These are phyloP conservation scores for Tephrocybe sp. DNA, from an alignment of 768 basidiomycete species.

Conservation along the genomic window DNA sequence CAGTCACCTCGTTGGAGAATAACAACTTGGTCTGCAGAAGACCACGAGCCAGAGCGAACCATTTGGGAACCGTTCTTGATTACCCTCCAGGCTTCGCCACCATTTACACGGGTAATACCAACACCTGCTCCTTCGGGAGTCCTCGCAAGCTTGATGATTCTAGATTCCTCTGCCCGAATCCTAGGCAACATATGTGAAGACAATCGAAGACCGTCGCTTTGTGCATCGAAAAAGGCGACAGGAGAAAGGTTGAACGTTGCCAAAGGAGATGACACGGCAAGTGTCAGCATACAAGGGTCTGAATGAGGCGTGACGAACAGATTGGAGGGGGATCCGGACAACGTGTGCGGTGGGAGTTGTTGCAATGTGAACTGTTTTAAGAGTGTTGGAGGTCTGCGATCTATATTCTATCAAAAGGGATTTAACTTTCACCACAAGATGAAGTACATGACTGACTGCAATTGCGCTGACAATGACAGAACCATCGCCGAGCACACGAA, in stretches of 20 bases:
- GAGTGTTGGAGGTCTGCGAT: slow-evolving; percentile 83
- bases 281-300: slow-evolving; percentile 43
- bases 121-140: slow-evolving; percentile 81
- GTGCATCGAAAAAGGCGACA: slow-evolving; percentile 60
- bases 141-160: slow-evolving; percentile 64
- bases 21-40: slow-evolving; percentile 63
- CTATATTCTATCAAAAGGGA: slow-evolving; percentile 66
- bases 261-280: slow-evolving; percentile 70
- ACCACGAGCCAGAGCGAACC: slow-evolving; percentile 51
- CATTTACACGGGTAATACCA: slow-evolving; percentile 58
- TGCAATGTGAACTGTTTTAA: slow-evolving; percentile 74
- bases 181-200: slow-evolving; percentile 40
- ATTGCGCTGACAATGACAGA: slow-evolving; percentile 74
- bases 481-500: slow-evolving; percentile 70
- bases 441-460: slow-evolving; percentile 50
- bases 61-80: slow-evolving; percentile 47
- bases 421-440: neutral
- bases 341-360: slow-evolving; percentile 51
- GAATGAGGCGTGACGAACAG: slow-evolving; percentile 55
- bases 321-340: slow-evolving; percentile 48
- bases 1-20: slow-evolving; percentile 63
- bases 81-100: slow-evolving; percentile 67
- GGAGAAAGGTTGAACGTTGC: slow-evolving; percentile 59
- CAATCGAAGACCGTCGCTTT: slow-evolving; percentile 50
- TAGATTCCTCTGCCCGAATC: slow-evolving; percentile 45